Base-by-base conservation (phyloP, 2,329 filamentous ascomycete species). In the Aspergillus thermomutatus region DNA sequence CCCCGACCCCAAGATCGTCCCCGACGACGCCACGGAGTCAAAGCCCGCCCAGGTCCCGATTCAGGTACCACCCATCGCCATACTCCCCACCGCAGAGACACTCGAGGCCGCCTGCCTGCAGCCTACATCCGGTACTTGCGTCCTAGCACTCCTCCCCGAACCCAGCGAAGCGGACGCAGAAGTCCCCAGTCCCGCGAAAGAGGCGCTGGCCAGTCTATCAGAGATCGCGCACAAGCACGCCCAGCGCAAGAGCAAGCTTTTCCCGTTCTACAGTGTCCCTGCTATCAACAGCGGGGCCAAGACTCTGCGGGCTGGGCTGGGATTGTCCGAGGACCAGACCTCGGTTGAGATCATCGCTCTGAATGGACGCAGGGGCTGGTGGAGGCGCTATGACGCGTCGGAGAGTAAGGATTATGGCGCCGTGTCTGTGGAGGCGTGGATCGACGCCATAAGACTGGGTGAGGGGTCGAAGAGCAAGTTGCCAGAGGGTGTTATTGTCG, bases 381-480 rank as follows among this genome's bases (percentile, higher is more conserved):
- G 87, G 84, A 88, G 89, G 66, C 84, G 83, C 56, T 94, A 90
- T 72, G 77, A 84, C 49, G 50, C 68, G 3, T 85, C 82, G 6
- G 72, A 75, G 8, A 72, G 75, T 17, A 86, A 86, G 47, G 84
- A 83, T 54, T 75, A 68, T 48, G 64, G 66, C 3, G 69, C 80
- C 25, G 79, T 83, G 53, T 83, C 82, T 26, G 78, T 99, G 28
- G 91, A 96, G 77, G 78, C 79, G 60, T 99, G 93, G 91, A 85
- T 99, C 57, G 94, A 99, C 68, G 82, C 85, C n/a, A 91, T 97
- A 60, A 87, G 91, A 40, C 83, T 99, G 80, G 91, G 92, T 52
- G 93, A 97, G 70, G 89, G 91, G 2, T 77, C 83, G 57, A 97
- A 93, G 81, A 82, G 86, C 66, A 90, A 87, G 77, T 72, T 94